Conservation (phyloP, 2,329 filamentous ascomycete species). For the Beauveria australis region DNA sequence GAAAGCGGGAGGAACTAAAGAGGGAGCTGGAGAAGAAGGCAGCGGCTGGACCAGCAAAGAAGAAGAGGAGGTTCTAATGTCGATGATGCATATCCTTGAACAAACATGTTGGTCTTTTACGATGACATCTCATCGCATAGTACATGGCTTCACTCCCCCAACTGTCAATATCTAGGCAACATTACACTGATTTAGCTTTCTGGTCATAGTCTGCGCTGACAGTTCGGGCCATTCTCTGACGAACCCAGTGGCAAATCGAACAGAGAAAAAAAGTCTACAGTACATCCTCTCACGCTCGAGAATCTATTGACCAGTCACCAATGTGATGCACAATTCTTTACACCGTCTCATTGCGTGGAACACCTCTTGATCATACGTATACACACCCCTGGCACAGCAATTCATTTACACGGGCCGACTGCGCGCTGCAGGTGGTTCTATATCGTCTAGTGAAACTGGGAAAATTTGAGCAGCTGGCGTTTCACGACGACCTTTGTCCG, state of each 20-base stretch:
- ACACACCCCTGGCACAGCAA: background rate
- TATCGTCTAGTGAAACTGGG: constrained; percentile 10
- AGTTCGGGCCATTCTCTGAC: constrained; percentile 3
- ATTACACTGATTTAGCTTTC: background rate
- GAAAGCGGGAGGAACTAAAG: constrained; percentile 43
- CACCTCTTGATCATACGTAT: background rate
- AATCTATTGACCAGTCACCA: background rate
- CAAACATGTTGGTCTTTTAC: background rate
- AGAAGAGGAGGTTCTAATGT: constrained; percentile 47
- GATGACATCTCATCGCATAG: background rate
- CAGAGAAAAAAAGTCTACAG: background rate
- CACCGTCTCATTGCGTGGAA: background rate
- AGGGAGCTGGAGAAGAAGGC: constrained; percentile 46
- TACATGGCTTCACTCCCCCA: background rate
- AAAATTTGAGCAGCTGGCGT: background rate
- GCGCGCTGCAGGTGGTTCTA: background rate
- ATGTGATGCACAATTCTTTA: background rate
- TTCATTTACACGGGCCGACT: constrained; percentile 3
- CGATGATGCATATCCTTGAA: too few relatives aligned
- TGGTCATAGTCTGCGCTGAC: background rate
- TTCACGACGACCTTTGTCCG: background rate
- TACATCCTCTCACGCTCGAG: background rate
- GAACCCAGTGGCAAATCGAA: background rate
- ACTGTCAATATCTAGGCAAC: background rate
- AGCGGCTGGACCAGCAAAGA: constrained; percentile 42